phyloP scores from a whole-genome alignment of 202 grass and related monocot species.

The Setaria viridis region DNA sequence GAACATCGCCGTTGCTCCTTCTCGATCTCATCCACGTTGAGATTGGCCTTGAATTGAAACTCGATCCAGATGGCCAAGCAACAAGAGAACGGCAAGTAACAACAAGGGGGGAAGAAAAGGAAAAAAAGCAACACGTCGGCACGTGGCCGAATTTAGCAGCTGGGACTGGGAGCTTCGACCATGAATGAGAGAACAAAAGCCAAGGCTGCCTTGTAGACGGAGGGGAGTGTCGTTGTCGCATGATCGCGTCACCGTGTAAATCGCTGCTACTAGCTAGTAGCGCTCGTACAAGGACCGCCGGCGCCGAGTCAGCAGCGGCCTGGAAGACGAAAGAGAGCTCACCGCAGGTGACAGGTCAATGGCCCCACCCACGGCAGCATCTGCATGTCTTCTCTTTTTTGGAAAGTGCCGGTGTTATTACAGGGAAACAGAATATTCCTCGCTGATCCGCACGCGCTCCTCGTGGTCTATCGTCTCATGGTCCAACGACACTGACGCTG shows the following conservation, averaged over 20 bases:
- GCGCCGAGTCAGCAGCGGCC: slow-evolving; percentile 19
- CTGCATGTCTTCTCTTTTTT: neutral
- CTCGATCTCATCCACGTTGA: neutral
- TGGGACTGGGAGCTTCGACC: no score
- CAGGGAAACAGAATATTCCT: slow-evolving; percentile 24
- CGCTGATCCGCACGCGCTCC: neutral
- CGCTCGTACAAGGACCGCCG: neutral
- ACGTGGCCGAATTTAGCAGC: no score
- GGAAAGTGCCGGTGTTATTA: neutral
- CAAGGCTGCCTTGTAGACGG: neutral
- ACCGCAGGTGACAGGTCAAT: neutral
- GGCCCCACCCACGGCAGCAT: neutral
- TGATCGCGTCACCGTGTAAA: neutral
- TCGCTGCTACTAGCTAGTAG: neutral
- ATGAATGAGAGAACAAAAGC: no score
- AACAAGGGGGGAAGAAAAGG: neutral
- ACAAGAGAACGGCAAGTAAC: neutral
- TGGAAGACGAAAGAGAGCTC: neutral
- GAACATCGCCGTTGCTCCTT: no score
- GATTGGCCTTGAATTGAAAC: neutral
- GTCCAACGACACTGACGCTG: neutral
- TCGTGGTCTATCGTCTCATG: neutral
- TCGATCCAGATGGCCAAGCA: neutral
- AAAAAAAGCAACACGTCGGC: neutral
- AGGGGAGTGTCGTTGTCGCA: neutral